Percentiles rank a stretch among this genome's conserved stretches.
Evolutionary conservation across 106 monocot genomes (phyloP).

Genomic region (Ottelia alismoides): DNA sequence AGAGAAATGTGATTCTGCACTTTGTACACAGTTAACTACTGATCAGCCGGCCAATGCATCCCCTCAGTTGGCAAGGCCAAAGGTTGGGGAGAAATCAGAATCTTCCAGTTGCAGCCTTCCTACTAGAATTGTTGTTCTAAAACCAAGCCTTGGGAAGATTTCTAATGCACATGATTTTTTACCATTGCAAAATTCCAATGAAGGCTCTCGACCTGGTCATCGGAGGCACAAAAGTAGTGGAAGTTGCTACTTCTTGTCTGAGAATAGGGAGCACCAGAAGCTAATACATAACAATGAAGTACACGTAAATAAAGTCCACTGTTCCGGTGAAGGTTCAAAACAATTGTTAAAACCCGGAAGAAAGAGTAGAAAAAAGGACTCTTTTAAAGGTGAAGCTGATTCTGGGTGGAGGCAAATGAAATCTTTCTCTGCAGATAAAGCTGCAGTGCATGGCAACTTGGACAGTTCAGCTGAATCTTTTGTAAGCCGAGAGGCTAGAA

Average conservation of each 20-base stretch:
- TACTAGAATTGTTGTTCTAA: slow-evolving; percentile 61
- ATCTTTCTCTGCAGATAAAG: too few relatives aligned
- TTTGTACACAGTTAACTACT: slow-evolving; percentile 10
- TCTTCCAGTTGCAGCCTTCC: slow-evolving; percentile 4
- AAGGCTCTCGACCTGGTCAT: slow-evolving; percentile 4
- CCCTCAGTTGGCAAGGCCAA: slow-evolving; percentile 16
- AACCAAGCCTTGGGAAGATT: slow-evolving; percentile 42
- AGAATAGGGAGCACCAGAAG: slow-evolving; percentile 18
- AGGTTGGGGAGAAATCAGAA: slow-evolving; percentile 14
- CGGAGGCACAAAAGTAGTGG: slow-evolving; percentile 11
- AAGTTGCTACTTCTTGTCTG: slow-evolving; percentile 17
- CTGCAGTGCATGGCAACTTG: too few relatives aligned
- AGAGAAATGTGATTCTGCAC: slow-evolving; percentile 14
- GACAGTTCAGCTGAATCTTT: slow-evolving; percentile 24
- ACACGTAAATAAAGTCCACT: slow-evolving; percentile 3
- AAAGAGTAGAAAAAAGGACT: slow-evolving; percentile 3
- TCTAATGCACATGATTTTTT: slow-evolving; percentile 9
- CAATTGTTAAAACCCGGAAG: slow-evolving; percentile 33
- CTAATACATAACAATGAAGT: slow-evolving; percentile 10
- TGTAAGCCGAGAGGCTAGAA: slow-evolving; percentile 54
- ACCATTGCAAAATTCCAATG: slow-evolving; percentile 11
- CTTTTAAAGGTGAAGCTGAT: slow-evolving; percentile 5
- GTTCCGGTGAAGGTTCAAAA: slow-evolving; percentile 38
- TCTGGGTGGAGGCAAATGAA: slow-evolving; percentile 1
- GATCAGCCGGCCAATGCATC: slow-evolving; percentile 21